Base-by-base conservation (phyloP, 371 early-diverging fungal species). In the Zopfochytrium polystomum region DNA sequence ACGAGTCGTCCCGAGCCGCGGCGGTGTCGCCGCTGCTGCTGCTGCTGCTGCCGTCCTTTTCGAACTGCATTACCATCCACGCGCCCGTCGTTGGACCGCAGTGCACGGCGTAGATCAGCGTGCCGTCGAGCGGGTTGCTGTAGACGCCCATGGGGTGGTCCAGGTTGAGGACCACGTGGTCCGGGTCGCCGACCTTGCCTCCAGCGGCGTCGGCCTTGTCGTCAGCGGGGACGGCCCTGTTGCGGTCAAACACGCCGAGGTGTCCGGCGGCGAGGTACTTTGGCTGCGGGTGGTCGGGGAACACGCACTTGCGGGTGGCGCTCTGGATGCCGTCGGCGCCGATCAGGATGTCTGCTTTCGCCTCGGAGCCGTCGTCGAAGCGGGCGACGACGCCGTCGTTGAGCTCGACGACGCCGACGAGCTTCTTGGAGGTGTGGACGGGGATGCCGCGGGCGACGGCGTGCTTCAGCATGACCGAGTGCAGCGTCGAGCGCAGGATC, bases 311-410 rank as follows among this genome's bases (percentile, higher is more conserved):
- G 5, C 59, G 59, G 38, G 25, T 27, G 9, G 7, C 22, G 11
- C 20, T n/a, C 49, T 58, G 48, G 32, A 58, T 58, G n/a, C 59
- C 59, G 27, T 58, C 59, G 6, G 59, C 59, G 23, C 33, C 59
- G 29, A 58, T 35, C 3, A 58, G 30, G 47, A 46, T 48, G 20
- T 47, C 59, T 3, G 34, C 48, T 4, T 18, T 49, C n/a, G 20
- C 50, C 4, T 29, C 13, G 35, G 30, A n/a, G 9, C 59, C 59
- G 22, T 58, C 59, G 11, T 6, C 13, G 27, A 58, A 58, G n/a
- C 6, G 30, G 18, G 29, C 47, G 0, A 26, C 34, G 0, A 58
- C 59, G 13, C 9, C n/a, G 23, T 4, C 7, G 22, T 50, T 9
- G 9, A 15, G n/a, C 29, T 58, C 33, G 13, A 9, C 9, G 20